Conservation (phyloP, 441 rosid genomes). For the Melianthus villosus region DNA sequence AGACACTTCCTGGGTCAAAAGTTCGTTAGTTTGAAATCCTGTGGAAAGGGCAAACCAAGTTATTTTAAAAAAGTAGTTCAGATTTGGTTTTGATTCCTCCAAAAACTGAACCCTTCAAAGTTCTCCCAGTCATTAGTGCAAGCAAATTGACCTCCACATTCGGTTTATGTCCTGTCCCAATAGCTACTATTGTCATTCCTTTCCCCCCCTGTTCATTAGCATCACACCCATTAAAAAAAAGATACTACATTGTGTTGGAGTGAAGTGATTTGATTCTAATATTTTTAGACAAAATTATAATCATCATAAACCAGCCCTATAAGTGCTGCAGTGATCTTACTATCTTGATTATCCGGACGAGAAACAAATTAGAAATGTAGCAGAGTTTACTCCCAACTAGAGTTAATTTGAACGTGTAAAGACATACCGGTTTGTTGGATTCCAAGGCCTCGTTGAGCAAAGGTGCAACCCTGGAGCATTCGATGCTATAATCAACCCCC, state of each 20-base stretch:
- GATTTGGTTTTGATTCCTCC: conserved; percentile 30
- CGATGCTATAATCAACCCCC: conserved; percentile 32
- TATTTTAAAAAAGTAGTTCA: conserved; percentile 23
- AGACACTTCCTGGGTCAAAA: no score
- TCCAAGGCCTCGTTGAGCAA: conserved; percentile 20
- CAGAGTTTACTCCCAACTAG: no score
- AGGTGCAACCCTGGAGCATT: conserved; percentile 18
- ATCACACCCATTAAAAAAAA: background rate
- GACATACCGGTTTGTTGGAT: conserved; percentile 21
- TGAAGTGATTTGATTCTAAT: no score
- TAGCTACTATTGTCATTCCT: conserved; percentile 10
- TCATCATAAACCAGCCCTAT: no score
- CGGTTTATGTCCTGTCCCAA: conserved; percentile 8
- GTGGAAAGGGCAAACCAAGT: no score
- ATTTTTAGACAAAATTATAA: no score
- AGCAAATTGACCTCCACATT: background rate
- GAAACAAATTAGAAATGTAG: no score
- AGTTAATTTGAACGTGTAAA: no score
- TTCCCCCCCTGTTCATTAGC: conserved; percentile 6
- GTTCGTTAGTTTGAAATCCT: no score
- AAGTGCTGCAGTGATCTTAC: no score
- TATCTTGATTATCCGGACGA: no score
- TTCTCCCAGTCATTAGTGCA: conserved; percentile 14
- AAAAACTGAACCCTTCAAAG: conserved; percentile 24
- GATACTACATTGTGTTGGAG: background rate